Base-by-base conservation (phyloP, 2,329 filamentous ascomycete species). In the Rhynchosporium agropyri region DNA sequence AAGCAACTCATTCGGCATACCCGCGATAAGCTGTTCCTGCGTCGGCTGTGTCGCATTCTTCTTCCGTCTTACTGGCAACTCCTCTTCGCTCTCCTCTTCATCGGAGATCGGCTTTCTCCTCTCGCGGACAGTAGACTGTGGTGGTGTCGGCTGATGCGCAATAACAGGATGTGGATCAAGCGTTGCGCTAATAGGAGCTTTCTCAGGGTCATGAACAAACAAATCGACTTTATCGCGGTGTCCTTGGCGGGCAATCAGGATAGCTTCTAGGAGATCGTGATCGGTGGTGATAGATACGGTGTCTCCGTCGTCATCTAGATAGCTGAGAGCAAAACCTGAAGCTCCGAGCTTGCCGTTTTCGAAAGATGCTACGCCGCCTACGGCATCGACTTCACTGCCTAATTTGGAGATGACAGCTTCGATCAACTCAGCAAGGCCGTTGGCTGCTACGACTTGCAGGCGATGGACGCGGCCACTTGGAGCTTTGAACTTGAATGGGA, bases 401-500 rank as follows among this genome's bases (percentile, higher is more conserved):
- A 99, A 86, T 80, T 99, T 99, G 61, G 87, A 83, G 5, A 87
- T 86, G 5, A 99, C 92, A 63, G 85, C 87, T 31, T 82, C 77
- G 33, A 98, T 87, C 63, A 99, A 87, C 48, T 91, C 86, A 26
- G 84, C 85, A 66, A 99, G 86, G 48, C 95, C 95, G 61, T 91
- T 86, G 28, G 89, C 86, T 10, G 92, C 89, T 60, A 87, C 81
- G 33, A 97, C 88, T 73, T 98, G 95, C 57, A 99, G 80, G 60
- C 95, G 88, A 77, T 99, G 95, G 20, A 98, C 93, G 58, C 95
- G 91, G 51, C 94, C 95, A 70, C 91, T 93, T 1, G 95, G 95
- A 1, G 95, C 92, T 81, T 98, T 98, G 84, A 99, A 99, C 77
- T 99, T 99, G 87, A 99, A 99, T 2, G 94, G 87, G 78, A 98